Conservation (phyloP, 108 stramenopile species). For the Pseudonitzschia delicatissima region DNA sequence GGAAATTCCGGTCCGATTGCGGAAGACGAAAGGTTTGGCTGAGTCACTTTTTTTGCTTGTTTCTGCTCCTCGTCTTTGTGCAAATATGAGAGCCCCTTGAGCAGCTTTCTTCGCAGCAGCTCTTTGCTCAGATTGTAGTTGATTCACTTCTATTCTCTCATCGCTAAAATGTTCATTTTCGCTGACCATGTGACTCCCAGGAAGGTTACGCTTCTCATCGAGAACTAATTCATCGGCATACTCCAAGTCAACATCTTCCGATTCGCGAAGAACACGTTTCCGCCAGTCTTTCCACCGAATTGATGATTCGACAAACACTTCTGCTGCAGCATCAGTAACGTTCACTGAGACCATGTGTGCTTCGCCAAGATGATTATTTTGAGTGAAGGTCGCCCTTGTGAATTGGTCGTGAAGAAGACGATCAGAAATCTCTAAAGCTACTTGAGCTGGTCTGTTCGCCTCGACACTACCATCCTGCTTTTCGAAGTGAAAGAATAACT, state of each 20-base stretch:
- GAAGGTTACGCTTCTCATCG: not conserved
- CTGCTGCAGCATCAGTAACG: slow-evolving; percentile 44
- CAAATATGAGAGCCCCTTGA: slow-evolving; percentile 52
- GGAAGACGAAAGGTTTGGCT: slow-evolving; percentile 63
- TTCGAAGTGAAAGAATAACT: slow-evolving; percentile 36
- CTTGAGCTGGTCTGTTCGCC: slow-evolving; percentile 24
- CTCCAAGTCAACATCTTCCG: slow-evolving; percentile 14
- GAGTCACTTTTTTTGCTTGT: slow-evolving; percentile 40
- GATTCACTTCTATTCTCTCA: not conserved
- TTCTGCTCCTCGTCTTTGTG: slow-evolving; percentile 44
- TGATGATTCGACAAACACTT: slow-evolving; percentile 29
- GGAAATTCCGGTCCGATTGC: slow-evolving; percentile 58
- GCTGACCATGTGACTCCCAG: not conserved
- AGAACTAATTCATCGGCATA: not conserved
- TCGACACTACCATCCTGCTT: slow-evolving; percentile 30
- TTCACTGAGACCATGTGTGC: slow-evolving; percentile 33
- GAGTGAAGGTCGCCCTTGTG: slow-evolving; percentile 2
- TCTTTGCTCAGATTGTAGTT: slow-evolving; percentile 6
- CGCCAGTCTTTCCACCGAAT: slow-evolving; percentile 45
- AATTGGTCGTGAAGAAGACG: slow-evolving; percentile 18
- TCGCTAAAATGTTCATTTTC: not conserved
- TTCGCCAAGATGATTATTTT: slow-evolving; percentile 7
- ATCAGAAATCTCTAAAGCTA: slow-evolving; percentile 49
- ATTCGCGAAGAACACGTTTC: slow-evolving; percentile 12
- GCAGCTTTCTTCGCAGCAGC: slow-evolving; percentile 37